Evolutionary conservation across 768 basidiomycete genomes (phyloP), one percentile per base, ranked within the genome.

Genomic region (Leccinum disarticulatum): DNA sequence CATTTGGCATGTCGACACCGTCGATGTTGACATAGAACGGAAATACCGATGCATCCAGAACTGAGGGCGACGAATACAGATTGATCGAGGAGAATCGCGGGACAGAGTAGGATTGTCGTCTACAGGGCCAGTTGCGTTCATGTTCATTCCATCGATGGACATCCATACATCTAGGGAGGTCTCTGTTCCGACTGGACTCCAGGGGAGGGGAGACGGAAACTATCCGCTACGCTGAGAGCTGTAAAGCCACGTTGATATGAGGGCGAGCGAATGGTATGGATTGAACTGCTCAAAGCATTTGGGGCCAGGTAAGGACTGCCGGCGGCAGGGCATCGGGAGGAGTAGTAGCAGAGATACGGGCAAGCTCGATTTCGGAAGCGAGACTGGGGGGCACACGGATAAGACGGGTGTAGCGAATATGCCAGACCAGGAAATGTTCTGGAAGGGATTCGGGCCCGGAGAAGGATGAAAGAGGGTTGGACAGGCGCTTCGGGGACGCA

Each of bases 161-260:
- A 73, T 56, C 70, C 71, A 73, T 1, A 74, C 56, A 13, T 67
- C 52, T 6, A 43, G 13, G 6, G 59, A 28, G 3, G 63, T 15
- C 1, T 15, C 2, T 19, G 47, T 61, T 55, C 67, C 67, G 19
- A 53, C 7, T 4, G 73, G 69, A 14, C 73, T 73, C 71, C 71
- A 74, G 6, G 73, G 3, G 71, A 74, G 15, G 67, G 64, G 11
- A 71, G 71, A 30, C 27, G 65, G 8, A 6, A 41, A 7, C 52
- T 13, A 47, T 61, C 50, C 6, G 51, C n/a, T 1, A 50, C 14
- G 11, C 28, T 55, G 41, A 52, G 13, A 9, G 65, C 56, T 13
- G 54, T 8, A 27, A 59, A 59, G 10, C 48, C 46, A 33, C 38
- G 64, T 19, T 31, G 63, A 28, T 64, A 22, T 22, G 22, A 57